Evolutionary conservation across 495 filamentous ascomycete species (phyloP), one percentile per base, ranked within the genome.

Genomic region (Annulohypoxylon nitens): DNA sequence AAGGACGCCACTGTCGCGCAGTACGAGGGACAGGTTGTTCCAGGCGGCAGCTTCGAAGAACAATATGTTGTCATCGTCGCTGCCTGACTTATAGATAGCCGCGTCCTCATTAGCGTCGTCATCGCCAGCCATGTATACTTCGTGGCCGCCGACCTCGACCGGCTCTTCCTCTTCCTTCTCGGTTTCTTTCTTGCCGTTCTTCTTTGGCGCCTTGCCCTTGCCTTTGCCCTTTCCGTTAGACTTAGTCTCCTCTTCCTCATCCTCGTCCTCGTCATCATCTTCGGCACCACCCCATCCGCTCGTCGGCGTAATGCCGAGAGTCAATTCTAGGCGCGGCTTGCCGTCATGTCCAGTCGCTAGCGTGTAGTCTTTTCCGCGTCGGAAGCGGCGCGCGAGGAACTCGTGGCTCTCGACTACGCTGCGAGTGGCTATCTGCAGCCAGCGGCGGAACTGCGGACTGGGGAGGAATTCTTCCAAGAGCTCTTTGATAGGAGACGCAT

Each of bases 101-200:
- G 94, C 93, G 75, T 95, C 93, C 18, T 88, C 90, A 61, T 90
- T 84, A 30, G 88, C 86, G 45, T 91, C 90, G 43, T 96, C 93
- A 69, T 96, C 93, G 54, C 89, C 91, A 14, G 92, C 92, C 93
- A 97, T 95, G 84, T 97, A 97, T 47, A 94, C 91, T 78, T 97
- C 93, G 75, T 97, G 93, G 18, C 94, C 94, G 65, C 94, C 94
- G 14, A 94, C 89, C 71, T 92, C 89, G 50, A 87, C 72, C 59
- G 50, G 69, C 67, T 78, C 70, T 48, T 79, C 73, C 8, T 74
- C 25, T 11, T 71, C 67, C 0, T n/a, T n/a, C 20, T 78, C 70
- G 12, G 76, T 45, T 55, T 81, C 80, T 18, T 83, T 70, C 11
- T 80, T 79, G n/a, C 76, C 66, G 48, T 79, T 81, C 16, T 76